Percentiles rank a stretch among this genome's conserved stretches.
Conservation (phyloP, 2,329 filamentous ascomycete genomes). For the Colletotrichum endophyticum region DNA sequence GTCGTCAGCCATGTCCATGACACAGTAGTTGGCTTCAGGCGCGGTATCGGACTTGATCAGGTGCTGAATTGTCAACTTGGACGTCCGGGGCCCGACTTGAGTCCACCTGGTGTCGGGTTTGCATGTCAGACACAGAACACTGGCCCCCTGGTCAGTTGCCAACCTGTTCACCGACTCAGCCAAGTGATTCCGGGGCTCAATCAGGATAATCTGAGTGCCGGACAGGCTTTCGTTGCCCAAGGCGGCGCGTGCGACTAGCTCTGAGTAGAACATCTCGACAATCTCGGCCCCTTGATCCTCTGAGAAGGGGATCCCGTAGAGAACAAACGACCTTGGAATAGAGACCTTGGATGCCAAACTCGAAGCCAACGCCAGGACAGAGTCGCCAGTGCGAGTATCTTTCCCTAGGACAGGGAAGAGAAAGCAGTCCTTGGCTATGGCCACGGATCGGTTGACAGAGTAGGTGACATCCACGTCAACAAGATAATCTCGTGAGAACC, state of each 20-base stretch:
- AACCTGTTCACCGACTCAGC: background rate
- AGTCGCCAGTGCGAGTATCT: background rate
- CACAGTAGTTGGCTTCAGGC: background rate
- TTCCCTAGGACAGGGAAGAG: background rate
- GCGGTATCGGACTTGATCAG: background rate
- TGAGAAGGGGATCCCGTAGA: background rate
- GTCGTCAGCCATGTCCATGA: background rate
- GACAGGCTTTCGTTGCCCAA: background rate
- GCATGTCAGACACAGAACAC: background rate
- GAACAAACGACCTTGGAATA: background rate
- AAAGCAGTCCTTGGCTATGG: background rate
- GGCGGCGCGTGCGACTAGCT: background rate
- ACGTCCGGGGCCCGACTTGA: background rate
- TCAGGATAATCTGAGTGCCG: background rate
- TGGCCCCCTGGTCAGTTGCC: background rate
- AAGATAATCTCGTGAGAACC: background rate
- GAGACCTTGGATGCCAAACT: background rate
- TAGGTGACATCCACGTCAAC: background rate
- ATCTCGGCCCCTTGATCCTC: background rate
- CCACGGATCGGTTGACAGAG: background rate
- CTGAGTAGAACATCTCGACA: background rate
- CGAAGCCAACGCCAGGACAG: background rate
- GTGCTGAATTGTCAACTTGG: background rate
- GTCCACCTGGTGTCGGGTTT: background rate
- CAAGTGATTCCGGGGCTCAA: background rate